Evolutionary conservation across 73 alveolate genomes (phyloP).

Genomic region (Blepharisma japonicum): DNA sequence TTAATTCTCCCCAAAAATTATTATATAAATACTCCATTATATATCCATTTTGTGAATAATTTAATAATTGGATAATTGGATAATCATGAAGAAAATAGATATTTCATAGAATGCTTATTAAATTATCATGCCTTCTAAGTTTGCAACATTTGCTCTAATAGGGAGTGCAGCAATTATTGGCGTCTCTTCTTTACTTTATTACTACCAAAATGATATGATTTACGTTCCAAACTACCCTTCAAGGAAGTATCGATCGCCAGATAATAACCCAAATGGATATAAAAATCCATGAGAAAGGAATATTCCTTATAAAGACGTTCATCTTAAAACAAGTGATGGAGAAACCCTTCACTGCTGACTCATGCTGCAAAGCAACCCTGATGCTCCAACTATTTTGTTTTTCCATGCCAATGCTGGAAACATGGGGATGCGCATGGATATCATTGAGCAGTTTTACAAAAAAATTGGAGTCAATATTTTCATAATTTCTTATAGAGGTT

Average conservation of each 20-base stretch:
- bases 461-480: constrained; percentile 72
- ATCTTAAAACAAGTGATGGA: constrained; percentile 45
- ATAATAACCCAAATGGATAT: constrained; percentile 55
- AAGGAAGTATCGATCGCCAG: constrained; percentile 46
- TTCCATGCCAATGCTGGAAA: constrained; percentile 99
- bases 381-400: constrained; percentile 68
- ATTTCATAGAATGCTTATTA: too few species aligned
- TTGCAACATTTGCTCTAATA: too few species aligned
- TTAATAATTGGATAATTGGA: too few species aligned
- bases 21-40: too few species aligned
- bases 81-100: too few species aligned
- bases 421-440: constrained; percentile 86
- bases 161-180: not conserved
- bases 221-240: constrained; percentile 26
- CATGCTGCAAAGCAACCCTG: constrained; percentile 35
- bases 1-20: too few species aligned
- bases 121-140: too few species aligned
- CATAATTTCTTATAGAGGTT: constrained; percentile 95
- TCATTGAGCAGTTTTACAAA: constrained; percentile 54
- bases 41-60: too few species aligned
- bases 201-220: constrained; percentile 23
- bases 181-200: constrained; percentile 18
- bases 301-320: constrained; percentile 59
- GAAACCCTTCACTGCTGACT: constrained; percentile 64
- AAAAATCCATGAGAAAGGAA: constrained; percentile 64